Evolutionary conservation across 148 eudicot genomes (phyloP).

Genomic region (Cornus florida): DNA sequence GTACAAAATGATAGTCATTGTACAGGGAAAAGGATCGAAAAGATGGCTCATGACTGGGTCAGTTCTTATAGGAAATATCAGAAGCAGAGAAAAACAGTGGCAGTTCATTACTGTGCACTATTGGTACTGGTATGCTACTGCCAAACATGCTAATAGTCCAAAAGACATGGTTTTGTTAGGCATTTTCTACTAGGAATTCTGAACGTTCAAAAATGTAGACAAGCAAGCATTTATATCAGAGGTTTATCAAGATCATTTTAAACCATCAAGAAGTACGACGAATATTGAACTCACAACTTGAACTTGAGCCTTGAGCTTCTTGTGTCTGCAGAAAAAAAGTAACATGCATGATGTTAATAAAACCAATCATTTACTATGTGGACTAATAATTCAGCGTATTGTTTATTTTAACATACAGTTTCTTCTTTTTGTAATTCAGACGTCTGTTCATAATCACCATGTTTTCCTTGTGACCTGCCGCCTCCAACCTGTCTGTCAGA

Average conservation of each 20-base stretch:
- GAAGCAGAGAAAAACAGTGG: not conserved
- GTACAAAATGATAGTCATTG: not conserved
- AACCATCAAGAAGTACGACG: slow-evolving; percentile 5
- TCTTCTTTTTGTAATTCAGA: slow-evolving; percentile 39
- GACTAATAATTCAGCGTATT: not conserved
- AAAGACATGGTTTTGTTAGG: not conserved
- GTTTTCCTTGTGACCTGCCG: slow-evolving; percentile 31
- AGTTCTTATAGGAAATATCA: not conserved
- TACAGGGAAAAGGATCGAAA: not conserved
- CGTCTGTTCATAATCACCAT: slow-evolving; percentile 25
- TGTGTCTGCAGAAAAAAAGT: slow-evolving; percentile 40
- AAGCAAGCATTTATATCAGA: slow-evolving; percentile 5
- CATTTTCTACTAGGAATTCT: not conserved
- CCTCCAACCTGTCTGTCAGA: slow-evolving; percentile 52
- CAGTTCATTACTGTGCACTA: not conserved
- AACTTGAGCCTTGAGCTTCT: slow-evolving; percentile 41
- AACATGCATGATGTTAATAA: slow-evolving; percentile 11
- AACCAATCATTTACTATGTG: not conserved
- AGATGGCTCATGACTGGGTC: not conserved
- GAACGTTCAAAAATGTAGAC: not conserved
- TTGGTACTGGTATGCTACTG: not conserved
- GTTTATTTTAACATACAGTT: slow-evolving; percentile 30
- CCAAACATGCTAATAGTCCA: slow-evolving; percentile 2
- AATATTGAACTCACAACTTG: slow-evolving; percentile 43
- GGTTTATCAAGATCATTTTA: slow-evolving; percentile 3